These are phyloP conservation scores for Rosellinia necatrix DNA, from an alignment of 2,329 filamentous ascomycete genomes.

Conservation along the genomic window DNA sequence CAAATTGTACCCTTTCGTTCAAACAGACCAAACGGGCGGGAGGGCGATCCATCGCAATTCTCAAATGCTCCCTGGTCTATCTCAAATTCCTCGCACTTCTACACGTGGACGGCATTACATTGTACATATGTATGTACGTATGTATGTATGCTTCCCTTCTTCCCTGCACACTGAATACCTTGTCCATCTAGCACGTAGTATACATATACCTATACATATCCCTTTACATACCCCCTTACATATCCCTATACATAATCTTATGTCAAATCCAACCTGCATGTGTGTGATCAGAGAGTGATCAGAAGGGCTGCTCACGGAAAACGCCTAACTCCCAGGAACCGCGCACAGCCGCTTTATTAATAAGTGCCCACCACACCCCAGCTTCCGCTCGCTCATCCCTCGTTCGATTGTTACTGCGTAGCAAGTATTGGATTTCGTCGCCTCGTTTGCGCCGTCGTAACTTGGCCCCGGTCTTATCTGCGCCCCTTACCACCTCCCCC, in stretches of 20 bases:
- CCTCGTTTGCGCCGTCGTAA: conserved; percentile 1
- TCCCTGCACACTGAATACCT: conserved; percentile 1
- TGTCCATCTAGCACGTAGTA: no score
- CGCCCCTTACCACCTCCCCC: conserved; percentile 4
- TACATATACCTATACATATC: no score
- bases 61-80: conserved; percentile 24
- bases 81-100: conserved; percentile 21
- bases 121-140: no score
- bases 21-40: conserved; percentile 10
- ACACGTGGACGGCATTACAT: conserved; percentile 12
- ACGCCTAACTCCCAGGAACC: conserved; percentile 9
- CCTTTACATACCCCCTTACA: no score
- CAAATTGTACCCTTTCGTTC: conserved; percentile 19
- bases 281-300: conserved; percentile 6
- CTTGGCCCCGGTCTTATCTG: conserved; percentile 1
- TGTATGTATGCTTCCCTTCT: not conserved
- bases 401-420: conserved; percentile 17
- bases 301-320: conserved; percentile 21
- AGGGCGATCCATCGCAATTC: conserved; percentile 21
- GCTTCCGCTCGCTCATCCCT: conserved; percentile 2
- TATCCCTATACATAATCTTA: no score
- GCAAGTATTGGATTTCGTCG: not conserved
- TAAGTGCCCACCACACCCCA: conserved; percentile 23
- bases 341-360: conserved; percentile 26
- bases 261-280: conserved; percentile 25